Evolutionary conservation across 352 stramenopile species (phyloP).

Genomic region (Pythium aristosporum): DNA sequence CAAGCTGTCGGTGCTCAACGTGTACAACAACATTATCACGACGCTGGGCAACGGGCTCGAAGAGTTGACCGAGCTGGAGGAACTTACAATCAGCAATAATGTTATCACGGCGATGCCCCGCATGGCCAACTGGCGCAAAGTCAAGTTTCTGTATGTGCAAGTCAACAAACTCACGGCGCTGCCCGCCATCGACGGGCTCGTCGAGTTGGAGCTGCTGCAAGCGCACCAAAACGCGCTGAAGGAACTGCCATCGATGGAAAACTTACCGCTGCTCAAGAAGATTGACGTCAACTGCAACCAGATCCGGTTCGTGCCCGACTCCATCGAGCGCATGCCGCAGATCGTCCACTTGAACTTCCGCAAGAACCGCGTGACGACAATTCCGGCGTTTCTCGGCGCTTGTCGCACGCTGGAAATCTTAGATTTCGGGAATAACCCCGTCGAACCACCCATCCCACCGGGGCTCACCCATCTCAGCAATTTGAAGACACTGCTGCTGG

Average conservation of each 20-base stretch:
- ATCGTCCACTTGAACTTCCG: conserved; percentile 68
- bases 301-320: conserved; percentile 46
- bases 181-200: conserved; percentile 45
- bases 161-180: conserved; percentile 49
- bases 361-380: conserved; percentile 50
- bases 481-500: conserved; percentile 69
- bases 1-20: conserved; percentile 56
- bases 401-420: conserved; percentile 67
- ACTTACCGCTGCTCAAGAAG: conserved; percentile 61
- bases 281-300: conserved; percentile 79
- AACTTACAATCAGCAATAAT: conserved; percentile 78
- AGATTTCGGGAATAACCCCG: conserved; percentile 65
- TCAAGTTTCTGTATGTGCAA: conserved; percentile 57
- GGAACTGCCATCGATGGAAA: conserved; percentile 60
- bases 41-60: conserved; percentile 46
- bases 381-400: conserved; percentile 43
- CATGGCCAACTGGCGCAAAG: conserved; percentile 50
- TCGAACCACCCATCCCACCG: conserved; percentile 40
- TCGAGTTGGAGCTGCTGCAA: conserved; percentile 61
- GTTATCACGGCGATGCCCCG: conserved; percentile 37
- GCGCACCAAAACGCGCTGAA: conserved; percentile 62
- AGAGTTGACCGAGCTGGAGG: conserved; percentile 53
- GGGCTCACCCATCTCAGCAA: conserved; percentile 44
- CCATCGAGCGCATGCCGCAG: conserved; percentile 52
- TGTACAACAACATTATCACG: conserved; percentile 78